phyloP scores from a whole-genome alignment of 2,329 filamentous ascomycete species.

The Epichloe scottii region DNA sequence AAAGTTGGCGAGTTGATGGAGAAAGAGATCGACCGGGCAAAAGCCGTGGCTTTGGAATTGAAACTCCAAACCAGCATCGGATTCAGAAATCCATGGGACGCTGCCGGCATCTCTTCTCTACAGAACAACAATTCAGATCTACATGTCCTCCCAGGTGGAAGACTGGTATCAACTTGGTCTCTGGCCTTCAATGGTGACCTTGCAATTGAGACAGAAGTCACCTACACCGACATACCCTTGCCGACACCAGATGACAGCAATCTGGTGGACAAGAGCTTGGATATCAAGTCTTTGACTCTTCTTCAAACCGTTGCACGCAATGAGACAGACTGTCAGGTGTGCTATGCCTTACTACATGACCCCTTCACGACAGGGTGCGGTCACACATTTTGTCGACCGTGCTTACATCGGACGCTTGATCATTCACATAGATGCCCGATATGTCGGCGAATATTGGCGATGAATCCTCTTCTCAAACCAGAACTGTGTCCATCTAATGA shows the following conservation, averaged over 20 bases:
- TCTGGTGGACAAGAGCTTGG: background rate
- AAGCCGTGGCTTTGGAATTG: slow-evolving; percentile 13
- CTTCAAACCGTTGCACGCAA: slow-evolving; percentile 49
- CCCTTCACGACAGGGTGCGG: slow-evolving; percentile 77
- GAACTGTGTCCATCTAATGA: slow-evolving; percentile 43
- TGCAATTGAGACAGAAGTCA: slow-evolving; percentile 40
- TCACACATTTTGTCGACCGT: slow-evolving; percentile 78
- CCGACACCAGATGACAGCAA: background rate
- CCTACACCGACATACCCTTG: slow-evolving; percentile 26
- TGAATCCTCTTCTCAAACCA: slow-evolving; percentile 31
- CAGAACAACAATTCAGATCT: slow-evolving; percentile 19
- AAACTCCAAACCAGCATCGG: slow-evolving; percentile 26
- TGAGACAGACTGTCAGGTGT: slow-evolving; percentile 82
- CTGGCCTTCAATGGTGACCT: slow-evolving; percentile 52
- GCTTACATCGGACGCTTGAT: slow-evolving; percentile 63
- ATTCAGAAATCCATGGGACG: slow-evolving; percentile 24
- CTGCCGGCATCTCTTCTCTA: slow-evolving; percentile 29
- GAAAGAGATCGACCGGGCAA: slow-evolving; percentile 34
- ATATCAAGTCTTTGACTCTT: slow-evolving; percentile 28
- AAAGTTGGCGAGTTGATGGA: slow-evolving; percentile 55
- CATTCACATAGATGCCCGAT: slow-evolving; percentile 69
- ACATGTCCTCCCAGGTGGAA: slow-evolving; percentile 38
- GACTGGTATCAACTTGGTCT: slow-evolving; percentile 52
- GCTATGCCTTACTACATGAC: slow-evolving; percentile 69
- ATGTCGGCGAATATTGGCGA: slow-evolving; percentile 54